Base-by-base conservation (phyloP, 306 rosid genomes). In the Ormosia emarginata region DNA sequence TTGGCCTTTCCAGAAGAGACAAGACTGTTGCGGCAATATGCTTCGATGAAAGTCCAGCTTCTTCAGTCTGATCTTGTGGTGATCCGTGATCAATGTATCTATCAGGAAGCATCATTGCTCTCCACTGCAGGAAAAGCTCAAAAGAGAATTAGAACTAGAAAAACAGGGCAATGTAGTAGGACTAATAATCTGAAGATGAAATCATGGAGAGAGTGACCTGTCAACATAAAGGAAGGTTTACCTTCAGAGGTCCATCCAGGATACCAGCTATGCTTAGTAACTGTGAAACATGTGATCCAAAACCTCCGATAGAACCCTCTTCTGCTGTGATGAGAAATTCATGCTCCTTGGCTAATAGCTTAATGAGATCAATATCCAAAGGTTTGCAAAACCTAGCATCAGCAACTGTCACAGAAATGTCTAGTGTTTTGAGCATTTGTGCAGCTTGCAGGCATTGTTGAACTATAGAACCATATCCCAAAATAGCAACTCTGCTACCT, bases 321-420 rank as follows among this genome's bases (percentile, higher is more conserved):
- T 93, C 97, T 39, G 86, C 88, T 3, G 94, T 89, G 24, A 93
- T 78, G 6, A 93, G 85, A 71, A 90, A 74, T 79, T 93, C 96
- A 64, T 90, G 94, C 79, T 91, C 92, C 67, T 79, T 88, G 37
- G 89, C 88, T 73, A 91, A 77, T 80, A 57, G 89, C 74, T 69
- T 84, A 62, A 93, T 85, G 77, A 91, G 92, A 57, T 90, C 79
- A 47, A 88, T 79, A 82, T 93, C 96, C 85, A 91, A 77, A 77
- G 96, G 97, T 50, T 91, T 93, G 85, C 97, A 91, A 81, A 93
- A 93, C 79, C 96, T 84, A 4, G 94, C 96, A 88, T 90, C 97
- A 3, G 91, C 97, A 9, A 91, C 87, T 17, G 97, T 93, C 74
- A 89, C 88, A 5, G 24, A 75, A 43, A 93, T 55, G 77, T 82